Percentiles rank a stretch among this genome's conserved stretches.
Conservation (phyloP, 2,329 filamentous ascomycete genomes). For the Elsinoe fawcettii region DNA sequence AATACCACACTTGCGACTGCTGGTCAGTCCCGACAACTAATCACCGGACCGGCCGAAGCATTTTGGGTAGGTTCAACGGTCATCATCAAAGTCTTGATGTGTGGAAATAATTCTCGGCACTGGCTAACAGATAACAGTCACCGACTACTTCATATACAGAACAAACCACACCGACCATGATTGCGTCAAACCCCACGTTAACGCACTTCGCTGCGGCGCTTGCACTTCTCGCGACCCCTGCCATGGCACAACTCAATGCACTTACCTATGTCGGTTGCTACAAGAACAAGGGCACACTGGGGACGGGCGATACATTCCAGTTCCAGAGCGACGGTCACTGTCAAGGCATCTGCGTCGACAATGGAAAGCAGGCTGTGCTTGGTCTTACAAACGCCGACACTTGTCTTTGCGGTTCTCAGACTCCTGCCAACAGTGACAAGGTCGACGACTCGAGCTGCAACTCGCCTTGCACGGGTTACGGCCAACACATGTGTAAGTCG, state of each 20-base stretch:
- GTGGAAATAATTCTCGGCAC: neutral
- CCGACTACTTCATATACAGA: neutral
- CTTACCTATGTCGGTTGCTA: conserved; percentile 44
- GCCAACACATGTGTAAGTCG: conserved; percentile 55
- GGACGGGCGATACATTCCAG: conserved; percentile 40
- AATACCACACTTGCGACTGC: neutral
- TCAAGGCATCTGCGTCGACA: conserved; percentile 42
- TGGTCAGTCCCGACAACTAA: conserved; percentile 11
- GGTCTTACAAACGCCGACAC: conserved; percentile 53
- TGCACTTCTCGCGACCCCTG: conserved; percentile 11
- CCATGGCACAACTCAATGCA: conserved; percentile 14
- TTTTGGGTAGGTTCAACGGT: neutral
- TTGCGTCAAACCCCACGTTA: conserved; percentile 2
- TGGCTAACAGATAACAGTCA: neutral
- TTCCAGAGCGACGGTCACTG: conserved; percentile 52
- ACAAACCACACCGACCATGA: neutral
- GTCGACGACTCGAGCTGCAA: conserved; percentile 56
- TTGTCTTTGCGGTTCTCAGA: conserved; percentile 66
- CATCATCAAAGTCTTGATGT: neutral
- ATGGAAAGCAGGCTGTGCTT: conserved; percentile 44
- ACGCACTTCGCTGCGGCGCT: conserved; percentile 7
- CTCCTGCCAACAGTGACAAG: conserved; percentile 53
- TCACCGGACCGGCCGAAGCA: conserved; percentile 1
- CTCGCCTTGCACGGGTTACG: conserved; percentile 57
- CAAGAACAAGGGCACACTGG: conserved; percentile 39